Conservation (phyloP, 768 basidiomycete species). For the Panaeolus papilionaceus region DNA sequence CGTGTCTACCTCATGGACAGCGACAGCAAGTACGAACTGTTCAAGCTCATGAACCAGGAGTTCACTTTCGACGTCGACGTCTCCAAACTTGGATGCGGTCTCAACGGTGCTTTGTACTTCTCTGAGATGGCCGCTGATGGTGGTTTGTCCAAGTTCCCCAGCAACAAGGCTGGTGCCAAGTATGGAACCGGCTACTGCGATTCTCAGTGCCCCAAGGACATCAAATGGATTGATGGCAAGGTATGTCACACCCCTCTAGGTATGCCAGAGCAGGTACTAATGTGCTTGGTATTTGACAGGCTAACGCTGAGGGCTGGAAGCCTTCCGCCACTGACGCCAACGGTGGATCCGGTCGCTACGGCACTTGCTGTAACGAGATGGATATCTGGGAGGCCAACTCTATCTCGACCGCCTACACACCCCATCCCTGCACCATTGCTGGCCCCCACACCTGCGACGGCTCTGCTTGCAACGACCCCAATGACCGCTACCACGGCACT, state of each 20-base stretch:
- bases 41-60: constrained; percentile 21
- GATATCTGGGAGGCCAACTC: constrained; percentile 64
- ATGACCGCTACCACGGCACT: constrained; percentile 43
- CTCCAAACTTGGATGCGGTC: constrained; percentile 18
- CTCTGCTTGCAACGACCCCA: constrained; percentile 38
- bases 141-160: constrained; percentile 16
- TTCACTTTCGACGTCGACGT: constrained; percentile 21
- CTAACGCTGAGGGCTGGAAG: constrained; percentile 24
- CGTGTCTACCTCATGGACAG: constrained; percentile 22
- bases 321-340: constrained; percentile 26
- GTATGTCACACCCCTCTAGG: not conserved
- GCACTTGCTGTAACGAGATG: constrained; percentile 41
- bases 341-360: constrained; percentile 26
- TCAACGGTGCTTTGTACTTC: constrained; percentile 6
- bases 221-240: constrained; percentile 12
- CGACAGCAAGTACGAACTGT: constrained; percentile 20
- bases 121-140: constrained; percentile 15
- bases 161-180: constrained; percentile 20
- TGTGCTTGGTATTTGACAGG: constrained; percentile 7
- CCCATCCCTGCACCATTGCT: constrained; percentile 49
- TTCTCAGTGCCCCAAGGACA: constrained; percentile 12
- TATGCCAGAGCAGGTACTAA: too few relatives aligned
- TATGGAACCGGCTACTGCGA: constrained; percentile 12
- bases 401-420: constrained; percentile 53
- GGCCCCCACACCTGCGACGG: constrained; percentile 49